These are phyloP conservation scores for Suillus bovinus DNA, from an alignment of 768 basidiomycete species.

Conservation along the genomic window DNA sequence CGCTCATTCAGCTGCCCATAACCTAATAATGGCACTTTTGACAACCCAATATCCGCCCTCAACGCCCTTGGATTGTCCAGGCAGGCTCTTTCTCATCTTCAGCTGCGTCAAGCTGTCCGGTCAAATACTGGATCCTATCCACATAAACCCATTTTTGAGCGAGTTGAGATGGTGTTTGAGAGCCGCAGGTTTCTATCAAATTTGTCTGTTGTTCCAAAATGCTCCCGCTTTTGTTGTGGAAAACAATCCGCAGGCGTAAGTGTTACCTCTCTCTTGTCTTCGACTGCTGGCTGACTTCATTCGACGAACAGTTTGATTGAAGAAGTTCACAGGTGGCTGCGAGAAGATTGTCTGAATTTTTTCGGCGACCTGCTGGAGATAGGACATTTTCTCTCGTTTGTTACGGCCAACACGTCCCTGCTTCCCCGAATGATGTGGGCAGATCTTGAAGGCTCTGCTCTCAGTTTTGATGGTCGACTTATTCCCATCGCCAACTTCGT, in stretches of 20 bases:
- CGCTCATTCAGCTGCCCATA: background rate
- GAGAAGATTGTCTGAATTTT: background rate
- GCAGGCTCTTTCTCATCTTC: background rate
- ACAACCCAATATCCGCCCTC: background rate
- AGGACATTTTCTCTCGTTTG: background rate
- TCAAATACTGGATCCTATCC: background rate
- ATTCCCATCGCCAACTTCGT: background rate
- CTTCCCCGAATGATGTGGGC: background rate
- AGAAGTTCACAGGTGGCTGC: background rate
- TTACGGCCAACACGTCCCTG: background rate
- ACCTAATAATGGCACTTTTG: background rate
- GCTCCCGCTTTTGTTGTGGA: background rate
- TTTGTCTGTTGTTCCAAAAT: background rate
- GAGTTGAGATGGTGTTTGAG: background rate
- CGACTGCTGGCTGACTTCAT: background rate
- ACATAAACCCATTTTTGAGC: background rate
- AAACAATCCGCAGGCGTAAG: background rate
- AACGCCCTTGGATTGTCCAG: background rate
- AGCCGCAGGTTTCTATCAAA: background rate
- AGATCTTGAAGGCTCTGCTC: background rate
- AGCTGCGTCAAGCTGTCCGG: background rate
- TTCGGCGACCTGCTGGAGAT: background rate
- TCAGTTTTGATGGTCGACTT: background rate
- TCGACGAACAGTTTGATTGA: background rate
- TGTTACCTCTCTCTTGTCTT: background rate